Percentiles rank a stretch among this genome's conserved stretches.
Conservation (phyloP, 2,329 filamentous ascomycete genomes). For the Xylariomycetidae sp. region DNA sequence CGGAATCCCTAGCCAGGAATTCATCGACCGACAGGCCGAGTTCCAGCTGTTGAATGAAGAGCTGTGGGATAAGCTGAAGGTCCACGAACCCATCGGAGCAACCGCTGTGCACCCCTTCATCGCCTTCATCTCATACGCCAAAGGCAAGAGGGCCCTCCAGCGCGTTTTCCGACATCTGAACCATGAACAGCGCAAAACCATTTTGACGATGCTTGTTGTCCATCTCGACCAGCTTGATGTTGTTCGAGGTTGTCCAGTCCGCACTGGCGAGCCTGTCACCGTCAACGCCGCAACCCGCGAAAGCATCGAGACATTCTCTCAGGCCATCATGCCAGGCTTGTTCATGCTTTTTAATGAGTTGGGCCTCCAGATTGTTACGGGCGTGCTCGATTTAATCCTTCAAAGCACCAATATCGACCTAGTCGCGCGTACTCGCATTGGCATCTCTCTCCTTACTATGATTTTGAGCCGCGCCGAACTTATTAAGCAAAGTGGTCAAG, state of each 20-base stretch:
- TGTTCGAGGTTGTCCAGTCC: slow-evolving; percentile 73
- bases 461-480: slow-evolving; percentile 91
- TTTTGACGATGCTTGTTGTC: slow-evolving; percentile 91
- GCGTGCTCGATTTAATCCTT: slow-evolving; percentile 79
- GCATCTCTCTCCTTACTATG: slow-evolving; percentile 86
- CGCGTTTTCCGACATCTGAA: slow-evolving; percentile 92
- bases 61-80: slow-evolving; percentile 83
- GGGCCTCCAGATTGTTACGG: slow-evolving; percentile 84
- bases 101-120: slow-evolving; percentile 89
- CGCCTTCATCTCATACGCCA: slow-evolving; percentile 86
- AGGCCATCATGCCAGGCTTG: slow-evolving; percentile 82
- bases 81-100: slow-evolving; percentile 82
- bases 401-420: slow-evolving; percentile 76
- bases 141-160: slow-evolving; percentile 94
- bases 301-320: slow-evolving; percentile 86
- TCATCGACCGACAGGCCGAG: slow-evolving; percentile 69
- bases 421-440: slow-evolving; percentile 83
- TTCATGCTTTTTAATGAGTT: slow-evolving; percentile 90
- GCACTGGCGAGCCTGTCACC: slow-evolving; percentile 62
- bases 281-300: slow-evolving; percentile 77
- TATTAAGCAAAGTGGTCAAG: slow-evolving; percentile 73
- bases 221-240: slow-evolving; percentile 92
- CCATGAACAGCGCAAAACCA: slow-evolving; percentile 88
- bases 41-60: slow-evolving; percentile 80
- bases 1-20: slow-evolving; percentile 60